phyloP scores from a whole-genome alignment of 2,329 filamentous ascomycete genomes.

The Tothia fuscella region DNA sequence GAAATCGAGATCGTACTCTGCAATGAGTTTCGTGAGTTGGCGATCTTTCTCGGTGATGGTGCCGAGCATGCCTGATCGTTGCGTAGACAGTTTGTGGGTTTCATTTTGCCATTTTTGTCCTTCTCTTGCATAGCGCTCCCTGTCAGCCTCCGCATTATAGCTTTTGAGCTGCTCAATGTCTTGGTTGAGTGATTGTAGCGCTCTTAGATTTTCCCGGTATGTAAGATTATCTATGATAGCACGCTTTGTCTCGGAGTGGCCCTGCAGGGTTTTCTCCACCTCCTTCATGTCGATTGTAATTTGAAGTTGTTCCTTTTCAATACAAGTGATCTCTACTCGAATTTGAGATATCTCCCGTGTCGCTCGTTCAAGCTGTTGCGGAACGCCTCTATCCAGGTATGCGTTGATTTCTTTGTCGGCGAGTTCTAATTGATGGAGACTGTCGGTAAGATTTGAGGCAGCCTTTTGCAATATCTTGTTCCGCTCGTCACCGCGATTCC shows the following conservation, averaged over 20 bases:
- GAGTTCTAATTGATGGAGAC: constrained; percentile 63
- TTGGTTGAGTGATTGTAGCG: constrained; percentile 51
- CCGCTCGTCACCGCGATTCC: constrained; percentile 56
- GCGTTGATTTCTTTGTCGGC: constrained; percentile 66
- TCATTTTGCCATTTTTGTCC: constrained; percentile 54
- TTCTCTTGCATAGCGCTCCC: constrained; percentile 60
- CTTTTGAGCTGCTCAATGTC: constrained; percentile 66
- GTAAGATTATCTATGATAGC: constrained; percentile 82
- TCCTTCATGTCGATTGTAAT: constrained; percentile 63
- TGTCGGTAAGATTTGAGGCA: constrained; percentile 59
- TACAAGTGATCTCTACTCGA: constrained; percentile 50
- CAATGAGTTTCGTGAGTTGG: constrained; percentile 58
- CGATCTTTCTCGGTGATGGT: constrained; percentile 75
- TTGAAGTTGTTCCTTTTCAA: constrained; percentile 56
- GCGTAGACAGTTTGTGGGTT: constrained; percentile 57
- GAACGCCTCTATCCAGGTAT: constrained; percentile 67
- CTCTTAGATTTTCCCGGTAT: constrained; percentile 63
- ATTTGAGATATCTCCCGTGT: constrained; percentile 56
- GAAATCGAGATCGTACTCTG: constrained; percentile 79
- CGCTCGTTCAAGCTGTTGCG: constrained; percentile 56
- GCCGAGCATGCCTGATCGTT: constrained; percentile 63
- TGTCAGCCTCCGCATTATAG: constrained; percentile 73
- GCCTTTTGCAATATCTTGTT: constrained; percentile 62
- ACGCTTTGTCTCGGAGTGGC: constrained; percentile 71
- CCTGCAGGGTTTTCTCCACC: constrained; percentile 63